A percentile compares a stretch with the other conserved stretches of the same genome.
These are phyloP conservation scores for Sporopachydermia lactativora DNA, from an alignment of 805 yeast genomes.

Conservation along the genomic window DNA sequence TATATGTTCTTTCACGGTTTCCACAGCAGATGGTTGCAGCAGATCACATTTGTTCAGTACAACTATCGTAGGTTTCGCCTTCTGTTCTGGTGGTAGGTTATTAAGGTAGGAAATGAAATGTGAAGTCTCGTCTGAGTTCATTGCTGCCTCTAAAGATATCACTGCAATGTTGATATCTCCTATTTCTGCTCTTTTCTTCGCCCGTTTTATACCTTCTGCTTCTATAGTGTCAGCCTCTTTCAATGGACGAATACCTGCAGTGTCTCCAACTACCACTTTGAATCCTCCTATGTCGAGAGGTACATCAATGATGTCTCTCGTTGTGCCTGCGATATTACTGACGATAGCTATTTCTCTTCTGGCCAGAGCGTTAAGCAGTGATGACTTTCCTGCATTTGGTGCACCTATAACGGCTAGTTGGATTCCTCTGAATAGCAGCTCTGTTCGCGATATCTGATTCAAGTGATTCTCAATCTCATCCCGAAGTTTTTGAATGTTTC, in stretches of 20 bases:
- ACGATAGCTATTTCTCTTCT: slow-evolving; percentile 81
- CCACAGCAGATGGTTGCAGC: background rate
- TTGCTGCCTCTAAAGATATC: slow-evolving; percentile 26
- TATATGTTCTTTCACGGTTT: background rate
- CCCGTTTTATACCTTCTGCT: slow-evolving; percentile 67
- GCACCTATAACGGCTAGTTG: slow-evolving; percentile 69
- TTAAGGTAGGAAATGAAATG: background rate
- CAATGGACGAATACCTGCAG: slow-evolving; percentile 71
- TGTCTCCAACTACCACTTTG: slow-evolving; percentile 76
- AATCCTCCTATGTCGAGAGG: slow-evolving; percentile 73
- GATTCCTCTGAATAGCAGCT: slow-evolving; percentile 59
- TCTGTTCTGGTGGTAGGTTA: slow-evolving; percentile 3
- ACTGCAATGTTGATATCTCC: slow-evolving; percentile 65
- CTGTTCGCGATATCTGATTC: slow-evolving; percentile 37
- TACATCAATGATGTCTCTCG: slow-evolving; percentile 77
- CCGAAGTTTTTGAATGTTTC: slow-evolving; percentile 27
- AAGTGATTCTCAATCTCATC: slow-evolving; percentile 29
- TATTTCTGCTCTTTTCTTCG: slow-evolving; percentile 39
- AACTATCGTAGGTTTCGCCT: slow-evolving; percentile 14
- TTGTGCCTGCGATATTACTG: slow-evolving; percentile 85
- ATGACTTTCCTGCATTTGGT: slow-evolving; percentile 94
- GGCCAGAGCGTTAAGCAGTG: slow-evolving; percentile 63
- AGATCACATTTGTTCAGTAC: slow-evolving; percentile 21
- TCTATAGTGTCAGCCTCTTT: slow-evolving; percentile 36
- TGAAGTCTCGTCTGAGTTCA: background rate